Evolutionary conservation across 345 rosid species (phyloP), one percentile per base, ranked within the genome.

Genomic region (Salix dunnii): DNA sequence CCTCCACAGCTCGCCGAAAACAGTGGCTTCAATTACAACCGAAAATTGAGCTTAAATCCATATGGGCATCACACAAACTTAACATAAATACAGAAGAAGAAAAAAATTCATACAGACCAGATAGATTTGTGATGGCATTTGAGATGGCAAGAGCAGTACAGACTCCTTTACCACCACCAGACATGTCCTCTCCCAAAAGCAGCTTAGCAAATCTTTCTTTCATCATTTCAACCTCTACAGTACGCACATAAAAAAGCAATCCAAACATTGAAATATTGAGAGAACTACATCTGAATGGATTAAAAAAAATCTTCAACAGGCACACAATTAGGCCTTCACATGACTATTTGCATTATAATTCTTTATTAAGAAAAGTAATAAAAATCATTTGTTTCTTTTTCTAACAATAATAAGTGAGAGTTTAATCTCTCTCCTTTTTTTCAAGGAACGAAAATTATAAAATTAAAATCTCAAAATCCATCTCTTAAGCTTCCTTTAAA

Each of bases 131-230:
- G 80, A 96, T 94, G 72, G 99, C 98, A 81, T 96, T 96, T 49
- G 97, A 96, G 82, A 96, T 94, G 43, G 99, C 97, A 69, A 96
- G 97, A 3, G 99, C 99, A 33, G 97, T 92, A 77, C 98, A 96
- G 53, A 94, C 99, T 40, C 99, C 98, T 85, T 96, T 94, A 7
- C 99, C 98, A 70, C 98, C 97, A 28, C 98, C 99, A 20, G 99
- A 96, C 99, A 96, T 96, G 82, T 96, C 99, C 68, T 96, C 99
- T 66, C 99, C 99, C 2, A 96, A 81, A 70, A 96, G 94, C 64
- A 96, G 91, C 90, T 96, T 96, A 7, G 98, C 95, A 74, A 94
- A 96, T 85, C 97, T 91, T 86, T 96, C 99, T 80, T 91, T 96
- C 99, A 96, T 96, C 97, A 94, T 86, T 82, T 92, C 99, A 73